Base-by-base conservation (phyloP, 768 basidiomycete species). In the Lactarius pseudohatsudake region DNA sequence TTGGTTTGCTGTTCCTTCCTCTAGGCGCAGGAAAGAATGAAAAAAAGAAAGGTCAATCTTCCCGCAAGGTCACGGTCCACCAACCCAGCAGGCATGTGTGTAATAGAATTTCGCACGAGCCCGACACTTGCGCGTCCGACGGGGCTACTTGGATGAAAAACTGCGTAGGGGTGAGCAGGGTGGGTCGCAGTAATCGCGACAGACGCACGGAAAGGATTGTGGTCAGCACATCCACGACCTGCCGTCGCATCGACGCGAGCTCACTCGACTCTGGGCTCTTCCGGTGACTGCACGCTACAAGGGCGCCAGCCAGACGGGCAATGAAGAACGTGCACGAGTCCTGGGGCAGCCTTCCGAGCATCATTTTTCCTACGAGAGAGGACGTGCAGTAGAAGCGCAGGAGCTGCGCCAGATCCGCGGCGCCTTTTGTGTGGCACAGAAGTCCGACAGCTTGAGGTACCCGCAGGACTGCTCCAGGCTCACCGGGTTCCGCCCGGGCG, bases 351-450 rank as follows among this genome's bases (percentile, higher is more conserved):
- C 79, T 34, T 81, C 80, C 79, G 30, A 88, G 74, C 26, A 78
- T 79, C 62, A 81, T 74, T 71, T 82, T 87, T 43, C 81, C 76
- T 26, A 76, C 74, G 47, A 83, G 71, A 70, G 70, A 72, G 54
- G 76, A 73, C 10, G 72, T 69, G 71, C 80, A 79, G 68, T 86
- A 89, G 70, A 86, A 86, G 34, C 78, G 82, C 41, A 88, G 73
- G 18, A 89, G 75, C 59, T 79, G 78, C 32, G 77, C 71, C 20
- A 86, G 77, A 10, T 81, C 76, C 1, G 80, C 79, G 30, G 80
- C 72, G 41, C 72, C 76, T 69, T 77, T 79, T 45, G 81, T 77
- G 43, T 83, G 72, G 54, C 77, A 79, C 22, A 85, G 59, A 55
- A 76, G 78, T 76, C 74, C 47, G 82, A 80, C 45, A 87, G 71